phyloP scores from a whole-genome alignment of 306 rosid species.

The Sophora flavescens region DNA sequence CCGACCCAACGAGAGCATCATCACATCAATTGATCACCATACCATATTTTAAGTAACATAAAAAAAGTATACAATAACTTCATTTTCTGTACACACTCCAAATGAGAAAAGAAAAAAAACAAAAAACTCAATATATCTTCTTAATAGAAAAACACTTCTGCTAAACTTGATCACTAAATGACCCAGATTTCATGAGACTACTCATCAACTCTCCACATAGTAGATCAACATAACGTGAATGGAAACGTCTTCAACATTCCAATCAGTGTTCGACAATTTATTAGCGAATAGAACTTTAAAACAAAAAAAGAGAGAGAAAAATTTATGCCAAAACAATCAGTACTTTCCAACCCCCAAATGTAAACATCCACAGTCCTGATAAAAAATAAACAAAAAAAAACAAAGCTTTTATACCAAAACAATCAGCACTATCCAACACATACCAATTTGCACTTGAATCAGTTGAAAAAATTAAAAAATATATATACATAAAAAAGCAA shows the following conservation, averaged over 20 bases:
- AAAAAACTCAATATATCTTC: not conserved
- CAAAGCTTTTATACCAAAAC: no score
- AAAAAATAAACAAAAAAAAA: not conserved
- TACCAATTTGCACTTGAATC: constrained; percentile 16
- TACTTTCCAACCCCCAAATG: constrained; percentile 19
- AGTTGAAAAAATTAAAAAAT: not conserved
- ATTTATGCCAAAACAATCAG: not conserved
- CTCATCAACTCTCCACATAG: not conserved
- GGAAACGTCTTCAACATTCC: not conserved
- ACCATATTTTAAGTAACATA: not conserved
- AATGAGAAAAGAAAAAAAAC: not conserved
- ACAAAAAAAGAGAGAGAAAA: not conserved
- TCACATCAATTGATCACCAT: constrained; percentile 18
- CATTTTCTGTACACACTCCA: not conserved
- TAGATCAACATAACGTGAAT: constrained; percentile 6
- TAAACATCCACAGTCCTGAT: constrained; percentile 18
- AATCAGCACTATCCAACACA: not conserved
- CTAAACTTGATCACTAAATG: constrained; percentile 38
- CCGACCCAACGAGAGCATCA: constrained; percentile 15
- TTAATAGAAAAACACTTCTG: constrained; percentile 6
- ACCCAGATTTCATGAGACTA: constrained; percentile 7
- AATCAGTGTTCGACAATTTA: not conserved
- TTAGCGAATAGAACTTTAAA: not conserved
- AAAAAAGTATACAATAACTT: not conserved
- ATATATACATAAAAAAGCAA: not conserved